phyloP scores from a whole-genome alignment of 352 stramenopile genomes.

The Globisporangium barbulae region DNA sequence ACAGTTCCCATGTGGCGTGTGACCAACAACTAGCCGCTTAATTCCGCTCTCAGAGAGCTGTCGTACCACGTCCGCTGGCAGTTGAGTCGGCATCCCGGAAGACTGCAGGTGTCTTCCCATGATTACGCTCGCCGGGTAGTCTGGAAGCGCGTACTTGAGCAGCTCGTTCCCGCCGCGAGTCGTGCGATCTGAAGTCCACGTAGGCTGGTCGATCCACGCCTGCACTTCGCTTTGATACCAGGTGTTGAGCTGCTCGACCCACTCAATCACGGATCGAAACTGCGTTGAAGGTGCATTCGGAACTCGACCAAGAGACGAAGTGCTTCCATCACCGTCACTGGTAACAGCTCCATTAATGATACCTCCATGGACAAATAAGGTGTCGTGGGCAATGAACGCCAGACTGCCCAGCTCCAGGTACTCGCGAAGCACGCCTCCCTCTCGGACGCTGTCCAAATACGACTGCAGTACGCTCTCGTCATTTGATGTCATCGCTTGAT shows the following conservation, averaged over 20 bases:
- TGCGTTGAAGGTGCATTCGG: conserved; percentile 38
- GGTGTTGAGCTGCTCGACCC: conserved; percentile 72
- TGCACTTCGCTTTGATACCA: conserved; percentile 78
- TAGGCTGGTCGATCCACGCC: conserved; percentile 75
- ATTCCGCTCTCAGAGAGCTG: conserved; percentile 74
- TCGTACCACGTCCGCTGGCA: conserved; percentile 40
- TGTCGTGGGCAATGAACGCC: conserved; percentile 76
- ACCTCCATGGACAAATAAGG: conserved; percentile 92
- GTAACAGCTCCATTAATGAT: conserved; percentile 53
- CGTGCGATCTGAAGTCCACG: conserved; percentile 57
- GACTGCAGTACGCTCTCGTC: conserved; percentile 83
- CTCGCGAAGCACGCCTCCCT: conserved; percentile 76
- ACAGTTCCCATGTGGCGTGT: conserved; percentile 91
- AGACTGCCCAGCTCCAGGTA: conserved; percentile 83
- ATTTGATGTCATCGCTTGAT: conserved; percentile 23
- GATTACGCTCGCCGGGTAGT: conserved; percentile 59
- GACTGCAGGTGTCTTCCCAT: conserved; percentile 65
- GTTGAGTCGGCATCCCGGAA: conserved; percentile 71
- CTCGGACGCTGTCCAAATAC: conserved; percentile 67
- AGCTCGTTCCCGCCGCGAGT: conserved; percentile 62
- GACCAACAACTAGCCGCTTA: conserved; percentile 85
- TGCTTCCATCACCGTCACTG: conserved; percentile 22
- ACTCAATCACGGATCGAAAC: conserved; percentile 42
- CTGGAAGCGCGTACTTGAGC: conserved; percentile 68
- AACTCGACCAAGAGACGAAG: conserved; percentile 68